phyloP scores from a whole-genome alignment of 2,329 filamentous ascomycete genomes.

The Fusarium gaditjirri region DNA sequence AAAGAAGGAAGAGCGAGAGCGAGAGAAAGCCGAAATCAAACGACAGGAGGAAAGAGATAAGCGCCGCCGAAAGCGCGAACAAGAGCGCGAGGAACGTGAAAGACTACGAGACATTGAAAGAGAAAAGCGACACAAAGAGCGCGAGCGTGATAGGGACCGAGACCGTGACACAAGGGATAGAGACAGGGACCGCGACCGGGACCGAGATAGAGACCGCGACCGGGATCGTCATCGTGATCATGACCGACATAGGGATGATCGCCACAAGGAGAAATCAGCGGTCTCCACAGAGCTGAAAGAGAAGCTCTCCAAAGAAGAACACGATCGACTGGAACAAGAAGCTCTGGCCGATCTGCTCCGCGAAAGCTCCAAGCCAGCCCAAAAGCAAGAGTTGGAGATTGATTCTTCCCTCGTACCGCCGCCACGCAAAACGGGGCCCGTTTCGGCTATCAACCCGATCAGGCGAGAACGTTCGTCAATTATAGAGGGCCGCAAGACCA shows the following conservation, averaged over 20 bases:
- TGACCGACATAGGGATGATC: constrained; percentile 47
- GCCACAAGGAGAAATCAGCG: constrained; percentile 50
- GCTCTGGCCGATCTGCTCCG: constrained; percentile 67
- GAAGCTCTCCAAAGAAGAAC: constrained; percentile 67
- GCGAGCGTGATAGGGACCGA: constrained; percentile 51
- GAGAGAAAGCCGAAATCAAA: constrained; percentile 61
- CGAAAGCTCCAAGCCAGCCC: constrained; percentile 64
- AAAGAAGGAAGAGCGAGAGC: constrained; percentile 60
- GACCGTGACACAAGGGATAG: constrained; percentile 6
- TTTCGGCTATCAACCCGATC: constrained; percentile 69
- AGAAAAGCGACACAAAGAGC: constrained; percentile 54
- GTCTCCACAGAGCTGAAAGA: constrained; percentile 61
- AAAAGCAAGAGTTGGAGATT: constrained; percentile 65
- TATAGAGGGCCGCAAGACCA: constrained; percentile 54
- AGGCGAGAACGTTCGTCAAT: constrained; percentile 57
- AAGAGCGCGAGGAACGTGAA: constrained; percentile 67
- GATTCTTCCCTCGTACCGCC: constrained; percentile 67
- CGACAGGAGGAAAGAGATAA: constrained; percentile 63
- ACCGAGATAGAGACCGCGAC: constrained; percentile 47
- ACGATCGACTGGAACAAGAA: constrained; percentile 66
- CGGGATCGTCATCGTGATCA: constrained; percentile 41
- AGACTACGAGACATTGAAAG: constrained; percentile 54
- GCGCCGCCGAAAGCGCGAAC: constrained; percentile 61
- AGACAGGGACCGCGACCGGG: constrained; percentile 45
- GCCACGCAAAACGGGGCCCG: constrained; percentile 61